Evolutionary conservation across 148 eudicot species (phyloP), one percentile per base, ranked within the genome.

Genomic region (Cornus controversa): DNA sequence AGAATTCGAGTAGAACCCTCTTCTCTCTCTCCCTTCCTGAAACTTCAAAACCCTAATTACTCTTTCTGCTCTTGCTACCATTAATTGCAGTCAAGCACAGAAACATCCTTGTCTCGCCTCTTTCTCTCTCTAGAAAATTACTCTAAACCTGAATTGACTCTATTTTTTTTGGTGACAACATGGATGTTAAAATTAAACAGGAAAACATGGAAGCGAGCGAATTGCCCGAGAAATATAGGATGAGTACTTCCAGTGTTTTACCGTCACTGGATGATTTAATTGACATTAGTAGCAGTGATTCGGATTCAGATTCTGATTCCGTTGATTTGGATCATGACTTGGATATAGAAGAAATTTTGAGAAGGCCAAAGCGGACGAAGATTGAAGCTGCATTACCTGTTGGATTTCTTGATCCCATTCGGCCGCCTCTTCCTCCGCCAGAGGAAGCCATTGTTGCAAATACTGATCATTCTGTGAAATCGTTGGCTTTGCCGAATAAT

Each of bases 391-490:
- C 18, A 15, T 67, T 72, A 75, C 81, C 81, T n/a, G 18, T 72
- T 28, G 81, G 81, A 36, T 79, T 79, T 23, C 76, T 79, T 9
- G 81, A 66, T 9, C 81, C 81, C 7, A 22, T 79, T 24, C 26
- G 42, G 24, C 71, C 66, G 62, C 22, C 23, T 14, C 26, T 11
- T 0, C 70, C 23, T 40, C 5, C 34, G 25, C 24, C 76, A 5
- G 42, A 16, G 40, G 29, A 4, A 8, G 6, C 42, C 26, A 9
- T 69, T 36, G 25, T 20, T 23, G 14, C 14, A 2, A 8, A 23
- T 5, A 69, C n/a, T 40, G 45, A 40, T 40, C 45, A 6, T 40
- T 40, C 34, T 31, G 34, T 31, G 34, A 31, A 31, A 31, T 31
- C 50, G 50, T 1, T 15, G 26, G 10, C 71, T 23, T 36, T 16